phyloP scores from a whole-genome alignment of 1,139 yeast genomes.

The Blastobotrys ciferrii region DNA sequence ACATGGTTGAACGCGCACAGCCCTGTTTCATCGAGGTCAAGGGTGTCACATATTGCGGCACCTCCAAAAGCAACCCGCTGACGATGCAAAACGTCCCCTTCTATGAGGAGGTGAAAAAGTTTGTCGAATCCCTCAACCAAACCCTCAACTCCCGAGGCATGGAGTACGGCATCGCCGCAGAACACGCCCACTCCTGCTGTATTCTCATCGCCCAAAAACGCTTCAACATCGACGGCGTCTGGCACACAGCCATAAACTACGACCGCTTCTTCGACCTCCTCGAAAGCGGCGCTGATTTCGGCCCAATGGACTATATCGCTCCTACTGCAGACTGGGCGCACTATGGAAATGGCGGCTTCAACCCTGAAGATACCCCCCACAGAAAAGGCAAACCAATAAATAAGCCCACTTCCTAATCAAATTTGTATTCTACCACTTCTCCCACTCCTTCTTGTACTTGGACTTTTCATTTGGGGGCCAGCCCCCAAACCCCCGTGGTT shows the following conservation, averaged over 20 bases:
- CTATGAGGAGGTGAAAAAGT: constrained; percentile 81
- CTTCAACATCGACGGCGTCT: constrained; percentile 65
- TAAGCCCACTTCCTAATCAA: too few relatives aligned
- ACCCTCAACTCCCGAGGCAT: constrained; percentile 64
- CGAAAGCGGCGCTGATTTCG: constrained; percentile 54
- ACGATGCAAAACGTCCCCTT: constrained; percentile 96
- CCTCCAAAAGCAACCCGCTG: constrained; percentile 77
- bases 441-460: too few relatives aligned
- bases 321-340: constrained; percentile 90
- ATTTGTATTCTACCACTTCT: too few relatives aligned
- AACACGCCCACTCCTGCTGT: constrained; percentile 95
- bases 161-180: constrained; percentile 83
- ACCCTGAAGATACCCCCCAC: constrained; percentile 63
- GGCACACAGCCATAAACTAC: constrained; percentile 92
- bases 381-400: constrained; percentile 20
- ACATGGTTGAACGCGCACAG: constrained; percentile 73
- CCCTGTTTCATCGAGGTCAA: constrained; percentile 91
- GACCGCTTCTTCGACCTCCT: constrained; percentile 70
- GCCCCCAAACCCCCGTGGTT: too few relatives aligned
- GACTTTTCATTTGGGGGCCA: too few relatives aligned
- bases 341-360: constrained; percentile 92
- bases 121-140: constrained; percentile 60
- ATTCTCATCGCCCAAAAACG: constrained; percentile 75
- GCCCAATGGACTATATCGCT: constrained; percentile 74
- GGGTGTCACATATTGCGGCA: constrained; percentile 94